These are phyloP conservation scores for Dioszegia crocea DNA, from an alignment of 768 basidiomycete species.

Conservation along the genomic window DNA sequence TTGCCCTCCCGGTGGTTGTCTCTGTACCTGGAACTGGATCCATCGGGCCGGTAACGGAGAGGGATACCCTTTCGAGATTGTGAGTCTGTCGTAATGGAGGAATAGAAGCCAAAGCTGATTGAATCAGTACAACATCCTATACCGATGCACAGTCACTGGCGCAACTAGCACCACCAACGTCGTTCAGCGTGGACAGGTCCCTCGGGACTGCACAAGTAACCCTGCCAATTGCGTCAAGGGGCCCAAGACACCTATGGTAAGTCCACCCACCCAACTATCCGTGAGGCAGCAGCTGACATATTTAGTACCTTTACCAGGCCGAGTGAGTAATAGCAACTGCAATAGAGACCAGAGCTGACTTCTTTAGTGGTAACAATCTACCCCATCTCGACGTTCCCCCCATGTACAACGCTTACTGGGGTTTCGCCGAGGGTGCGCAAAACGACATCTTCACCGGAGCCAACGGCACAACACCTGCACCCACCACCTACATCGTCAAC, in stretches of 20 bases:
- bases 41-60: constrained; percentile 30
- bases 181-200: constrained; percentile 15
- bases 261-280: constrained; percentile 25
- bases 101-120: too few relatives aligned
- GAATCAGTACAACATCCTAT: constrained; percentile 27
- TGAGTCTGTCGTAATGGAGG: background rate
- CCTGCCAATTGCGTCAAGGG: constrained; percentile 22
- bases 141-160: constrained; percentile 35
- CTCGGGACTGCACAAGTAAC: constrained; percentile 19
- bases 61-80: constrained; percentile 34
- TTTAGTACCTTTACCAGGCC: constrained; percentile 10
- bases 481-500: constrained; percentile 2
- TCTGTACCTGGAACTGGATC: constrained; percentile 56
- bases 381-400: constrained; percentile 24
- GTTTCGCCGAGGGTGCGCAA: constrained; percentile 67
- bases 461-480: background rate
- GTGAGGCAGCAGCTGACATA: background rate
- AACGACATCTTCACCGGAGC: constrained; percentile 60
- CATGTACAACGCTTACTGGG: constrained; percentile 63
- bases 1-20: constrained; percentile 61
- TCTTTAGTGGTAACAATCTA: constrained; percentile 14
- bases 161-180: constrained; percentile 12
- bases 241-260: constrained; percentile 50
- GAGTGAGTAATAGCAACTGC: background rate
- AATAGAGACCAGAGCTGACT: background rate